A percentile compares a stretch with the other conserved stretches of the same genome.
Evolutionary conservation across 108 stramenopile species (phyloP).

Genomic region (Cyclotella sp.): DNA sequence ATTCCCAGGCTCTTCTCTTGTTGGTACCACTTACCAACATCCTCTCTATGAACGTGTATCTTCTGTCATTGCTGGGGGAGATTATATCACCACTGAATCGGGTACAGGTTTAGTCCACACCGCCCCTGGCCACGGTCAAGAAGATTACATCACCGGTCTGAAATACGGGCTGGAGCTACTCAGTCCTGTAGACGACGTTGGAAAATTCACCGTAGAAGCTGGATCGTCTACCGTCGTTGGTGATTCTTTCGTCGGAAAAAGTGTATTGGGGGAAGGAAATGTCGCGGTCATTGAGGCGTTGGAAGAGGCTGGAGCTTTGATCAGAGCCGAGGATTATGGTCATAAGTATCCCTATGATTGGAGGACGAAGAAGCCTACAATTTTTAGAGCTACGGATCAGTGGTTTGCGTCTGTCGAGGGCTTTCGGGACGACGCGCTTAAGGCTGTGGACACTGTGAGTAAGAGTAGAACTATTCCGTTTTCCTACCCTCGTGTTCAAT

Average conservation of each 20-base stretch:
- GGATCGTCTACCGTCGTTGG: constrained; percentile 60
- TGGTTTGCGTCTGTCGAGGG: constrained; percentile 98
- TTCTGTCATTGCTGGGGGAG: constrained; percentile 91
- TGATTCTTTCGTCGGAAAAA: constrained; percentile 81
- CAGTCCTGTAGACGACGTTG: constrained; percentile 94
- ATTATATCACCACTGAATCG: constrained; percentile 98
- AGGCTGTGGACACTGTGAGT: constrained; percentile 91
- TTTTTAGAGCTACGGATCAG: constrained; percentile 98
- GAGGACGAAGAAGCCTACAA: constrained; percentile 99
- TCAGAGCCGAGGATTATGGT: constrained; percentile 88
- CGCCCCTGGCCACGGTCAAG: constrained; percentile 98
- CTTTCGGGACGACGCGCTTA: constrained; percentile 88
- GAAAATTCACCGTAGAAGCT: constrained; percentile 94
- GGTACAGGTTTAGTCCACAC: constrained; percentile 99
- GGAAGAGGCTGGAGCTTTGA: constrained; percentile 74
- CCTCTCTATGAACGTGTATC: constrained; percentile 88
- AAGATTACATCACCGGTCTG: constrained; percentile 94
- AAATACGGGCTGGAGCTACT: constrained; percentile 85
- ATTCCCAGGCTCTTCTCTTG: constrained; percentile 66
- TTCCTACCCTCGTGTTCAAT: neutral
- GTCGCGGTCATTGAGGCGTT: constrained; percentile 88
- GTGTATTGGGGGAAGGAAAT: constrained; percentile 92
- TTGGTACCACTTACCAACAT: constrained; percentile 84
- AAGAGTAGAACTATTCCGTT: neutral
- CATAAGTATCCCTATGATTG: constrained; percentile 99